Evolutionary conservation across 176 grass and related monocot genomes (phyloP), one percentile per base, ranked within the genome.

Genomic region (Microstegium vimineum): DNA sequence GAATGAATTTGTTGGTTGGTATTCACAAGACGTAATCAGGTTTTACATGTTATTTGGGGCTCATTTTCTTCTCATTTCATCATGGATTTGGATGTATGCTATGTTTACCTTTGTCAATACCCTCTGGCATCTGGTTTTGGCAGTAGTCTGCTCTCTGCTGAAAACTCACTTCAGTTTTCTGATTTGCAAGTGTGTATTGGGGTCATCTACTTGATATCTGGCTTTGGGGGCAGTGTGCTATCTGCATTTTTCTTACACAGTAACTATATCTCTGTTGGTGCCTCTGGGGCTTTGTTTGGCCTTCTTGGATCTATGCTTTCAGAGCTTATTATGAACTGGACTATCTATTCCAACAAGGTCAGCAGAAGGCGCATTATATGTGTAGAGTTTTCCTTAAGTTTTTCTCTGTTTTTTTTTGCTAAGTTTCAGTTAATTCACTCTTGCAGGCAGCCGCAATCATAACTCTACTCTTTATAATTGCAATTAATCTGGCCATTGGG

Each of bases 211-310:
- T 61, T 95, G 49, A 23, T 98, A 86, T 93, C 95, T 38, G 90
- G 92, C 37, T 93, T 98, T 74, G 92, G 92, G 1, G 95, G 95
- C 20, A 92, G 89, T 69, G 82, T 95, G 6, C 59, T 98, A 38
- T 91, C 95, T 71, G 81, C 92, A 60, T 85, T 98, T 13, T 92
- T 95, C 66, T 85, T 95, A 49, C 67, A 25, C 26, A 84, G 17
- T 66, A 86, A 88, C 68, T 89, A 75, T 40, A 91, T 94, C 36
- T 94, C 96, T 10, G 89, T 95, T 33, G 90, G 96, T 68, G 96
- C 93, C 13, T 98, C 96, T 81, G 96, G 93, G 69, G 96, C 96
- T 82, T 83, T 99, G 56, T 99, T 99, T 91, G 96, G 96, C 40
- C 77, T 99, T 6, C 85, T 99, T 49, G 96, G 96, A 62, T 90